A percentile compares a stretch with the other conserved stretches of the same genome.
phyloP scores from a whole-genome alignment of 139 green algal species.

The Diplosphaera chodatii region DNA sequence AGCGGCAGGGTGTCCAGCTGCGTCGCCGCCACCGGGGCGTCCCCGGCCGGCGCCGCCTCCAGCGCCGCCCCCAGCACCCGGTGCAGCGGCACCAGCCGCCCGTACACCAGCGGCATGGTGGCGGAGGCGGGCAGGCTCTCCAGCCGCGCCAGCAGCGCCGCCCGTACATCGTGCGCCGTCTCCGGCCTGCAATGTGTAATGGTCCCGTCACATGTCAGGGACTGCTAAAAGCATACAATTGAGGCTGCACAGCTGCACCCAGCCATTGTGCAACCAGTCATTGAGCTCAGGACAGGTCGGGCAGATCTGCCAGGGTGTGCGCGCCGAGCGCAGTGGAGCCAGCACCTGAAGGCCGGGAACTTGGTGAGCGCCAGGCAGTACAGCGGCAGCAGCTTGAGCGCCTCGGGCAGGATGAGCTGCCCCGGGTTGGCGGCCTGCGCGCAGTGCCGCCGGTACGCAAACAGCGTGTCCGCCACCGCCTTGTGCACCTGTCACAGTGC shows the following conservation, averaged over 20 bases:
- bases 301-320: too few relatives aligned
- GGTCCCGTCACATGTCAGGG: too few relatives aligned
- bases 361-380: constrained; percentile 76
- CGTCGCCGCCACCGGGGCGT: neutral
- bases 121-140: constrained; percentile 37
- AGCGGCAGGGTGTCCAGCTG: constrained; percentile 13
- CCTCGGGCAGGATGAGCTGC: constrained; percentile 89
- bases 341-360: constrained; percentile 54
- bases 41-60: neutral
- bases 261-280: too few relatives aligned
- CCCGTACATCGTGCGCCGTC: constrained; percentile 22
- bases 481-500: too few relatives aligned
- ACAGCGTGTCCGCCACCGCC: constrained; percentile 32
- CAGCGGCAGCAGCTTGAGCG: constrained; percentile 86
- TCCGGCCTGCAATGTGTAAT: constrained; percentile 17
- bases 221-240: too few relatives aligned
- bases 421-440: constrained; percentile 32
- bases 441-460: constrained; percentile 73
- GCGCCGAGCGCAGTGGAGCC: too few relatives aligned
- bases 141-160: constrained; percentile 45
- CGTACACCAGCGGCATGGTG: constrained; percentile 55
- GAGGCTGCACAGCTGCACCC: too few relatives aligned
- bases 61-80: neutral
- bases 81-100: constrained; percentile 55
- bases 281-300: too few relatives aligned